Evolutionary conservation across 1,284 basidiomycete genomes (phyloP), one percentile per base, ranked within the genome.

Genomic region (Cryptococcus wingfieldii): DNA sequence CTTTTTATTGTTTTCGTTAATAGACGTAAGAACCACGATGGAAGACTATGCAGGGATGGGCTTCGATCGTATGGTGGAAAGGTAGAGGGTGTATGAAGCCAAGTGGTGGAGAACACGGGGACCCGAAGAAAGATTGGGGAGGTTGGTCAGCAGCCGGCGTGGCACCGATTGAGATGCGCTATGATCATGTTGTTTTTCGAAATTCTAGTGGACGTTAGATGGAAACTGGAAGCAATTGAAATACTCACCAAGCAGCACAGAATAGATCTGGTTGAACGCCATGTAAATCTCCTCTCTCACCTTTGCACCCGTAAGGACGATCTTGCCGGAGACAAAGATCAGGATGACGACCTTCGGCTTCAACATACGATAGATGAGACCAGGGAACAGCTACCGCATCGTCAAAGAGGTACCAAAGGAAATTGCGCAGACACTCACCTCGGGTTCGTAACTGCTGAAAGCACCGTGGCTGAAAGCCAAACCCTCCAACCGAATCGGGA

Each of bases 271-370:
- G 80, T 97, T 97, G 85, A 98, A 99, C 41, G 96, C 96, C 56
- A 90, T 92, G 77, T 98, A 98, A 66, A 98, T 98, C 83, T 99
- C 96, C 80, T 98, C 94, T 78, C 96, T 84, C 77, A 97, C 93
- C 86, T 99, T 99, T 46, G 95, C 96, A 76, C 96, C 95, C 16
- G 96, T 98, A 70, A 99, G 81, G 59, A 98, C 95, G 68, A 98
- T 98, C 82, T 98, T 99, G 58, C 96, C 96, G 18, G 93, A 98
- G 12, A 98, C 96, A 78, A 98, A 98, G 74, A 99, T 98, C 56
- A 98, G 83, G 38, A 99, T 80, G 52, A 98, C 96, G 63, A 99
- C 96, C 80, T 98, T 99, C 13, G 96, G 96, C 79, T 98, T 98
- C 79, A 98, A 90, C 96, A 98, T 98, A 68, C 96, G 90, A 75